These are phyloP conservation scores for Globisporangium nodosum DNA, from an alignment of 352 stramenopile species.

Conservation along the genomic window DNA sequence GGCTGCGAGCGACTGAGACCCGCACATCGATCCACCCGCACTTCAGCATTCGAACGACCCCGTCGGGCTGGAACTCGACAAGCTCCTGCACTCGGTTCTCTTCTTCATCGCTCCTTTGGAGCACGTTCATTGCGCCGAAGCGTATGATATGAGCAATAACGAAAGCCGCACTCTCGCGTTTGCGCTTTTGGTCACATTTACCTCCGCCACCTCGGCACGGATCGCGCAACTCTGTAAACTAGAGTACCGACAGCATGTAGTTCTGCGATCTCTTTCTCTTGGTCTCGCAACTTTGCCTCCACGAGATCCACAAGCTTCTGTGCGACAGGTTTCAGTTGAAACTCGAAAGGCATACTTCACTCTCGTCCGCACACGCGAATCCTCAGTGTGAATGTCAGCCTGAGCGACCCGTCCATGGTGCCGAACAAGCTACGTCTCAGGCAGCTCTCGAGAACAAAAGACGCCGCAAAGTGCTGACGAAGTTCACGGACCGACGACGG, in stretches of 20 bases:
- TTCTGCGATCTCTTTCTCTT: neutral
- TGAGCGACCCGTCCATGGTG: too few species aligned
- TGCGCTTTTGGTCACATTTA: neutral
- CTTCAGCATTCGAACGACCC: neutral
- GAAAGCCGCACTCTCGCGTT: conserved; percentile 9
- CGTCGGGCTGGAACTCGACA: neutral
- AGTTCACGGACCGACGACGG: conserved; percentile 9
- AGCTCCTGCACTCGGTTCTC: neutral
- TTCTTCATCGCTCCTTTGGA: neutral
- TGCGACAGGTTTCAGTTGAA: neutral
- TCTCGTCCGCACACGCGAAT: neutral
- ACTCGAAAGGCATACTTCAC: neutral
- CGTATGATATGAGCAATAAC: neutral
- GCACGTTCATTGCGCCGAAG: neutral
- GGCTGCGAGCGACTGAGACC: neutral
- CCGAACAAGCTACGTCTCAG: too few species aligned
- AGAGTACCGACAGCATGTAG: too few species aligned
- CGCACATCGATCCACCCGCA: neutral
- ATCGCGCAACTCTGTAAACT: neutral
- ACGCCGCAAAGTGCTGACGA: conserved; percentile 7
- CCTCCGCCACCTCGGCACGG: neutral
- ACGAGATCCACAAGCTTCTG: neutral
- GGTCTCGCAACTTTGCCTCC: neutral
- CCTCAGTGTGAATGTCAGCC: neutral
- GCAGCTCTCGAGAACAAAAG: neutral